These are phyloP conservation scores for Lophiotrema nucula DNA, from an alignment of 495 filamentous ascomycete species.

Conservation along the genomic window DNA sequence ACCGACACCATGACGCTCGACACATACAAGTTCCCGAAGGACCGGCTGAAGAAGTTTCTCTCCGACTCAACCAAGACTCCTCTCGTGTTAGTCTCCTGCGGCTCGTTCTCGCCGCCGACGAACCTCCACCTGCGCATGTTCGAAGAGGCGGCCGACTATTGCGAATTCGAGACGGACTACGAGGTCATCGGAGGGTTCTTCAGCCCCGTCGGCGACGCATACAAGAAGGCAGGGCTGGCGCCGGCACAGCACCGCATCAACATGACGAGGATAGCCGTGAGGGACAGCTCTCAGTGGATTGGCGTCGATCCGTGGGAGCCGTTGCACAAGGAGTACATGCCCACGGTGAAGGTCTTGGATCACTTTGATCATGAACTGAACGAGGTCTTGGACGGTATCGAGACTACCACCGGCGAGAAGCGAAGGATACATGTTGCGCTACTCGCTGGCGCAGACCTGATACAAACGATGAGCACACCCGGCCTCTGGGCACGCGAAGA, in stretches of 20 bases:
- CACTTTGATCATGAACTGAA: slow-evolving; percentile 91
- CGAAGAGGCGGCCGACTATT: slow-evolving; percentile 82
- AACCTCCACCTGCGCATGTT: slow-evolving; percentile 94
- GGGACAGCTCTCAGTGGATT: slow-evolving; percentile 45
- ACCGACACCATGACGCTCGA: slow-evolving; percentile 36
- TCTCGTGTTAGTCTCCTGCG: slow-evolving; percentile 82
- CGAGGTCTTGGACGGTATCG: slow-evolving; percentile 68
- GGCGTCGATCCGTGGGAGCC: slow-evolving; percentile 74
- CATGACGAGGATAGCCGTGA: slow-evolving; percentile 71
- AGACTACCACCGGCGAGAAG: slow-evolving; percentile 59
- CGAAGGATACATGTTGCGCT: slow-evolving; percentile 65
- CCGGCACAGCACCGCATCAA: slow-evolving; percentile 65
- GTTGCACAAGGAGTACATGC: slow-evolving; percentile 74
- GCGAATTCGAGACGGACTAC: slow-evolving; percentile 75
- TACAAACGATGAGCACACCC: slow-evolving; percentile 79
- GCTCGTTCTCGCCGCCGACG: slow-evolving; percentile 83
- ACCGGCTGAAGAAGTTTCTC: slow-evolving; percentile 68
- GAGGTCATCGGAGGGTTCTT: slow-evolving; percentile 85
- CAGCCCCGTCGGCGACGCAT: slow-evolving; percentile 77
- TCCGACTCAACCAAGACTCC: slow-evolving; percentile 67
- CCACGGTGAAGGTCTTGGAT: slow-evolving; percentile 83
- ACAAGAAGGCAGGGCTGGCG: slow-evolving; percentile 87
- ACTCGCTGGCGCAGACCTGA: slow-evolving; percentile 76
- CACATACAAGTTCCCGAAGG: slow-evolving; percentile 70
- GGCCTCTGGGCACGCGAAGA: slow-evolving; percentile 80